Evolutionary conservation across 2,329 filamentous ascomycete genomes (phyloP).

Genomic region (Pseudocercospora ulei): DNA sequence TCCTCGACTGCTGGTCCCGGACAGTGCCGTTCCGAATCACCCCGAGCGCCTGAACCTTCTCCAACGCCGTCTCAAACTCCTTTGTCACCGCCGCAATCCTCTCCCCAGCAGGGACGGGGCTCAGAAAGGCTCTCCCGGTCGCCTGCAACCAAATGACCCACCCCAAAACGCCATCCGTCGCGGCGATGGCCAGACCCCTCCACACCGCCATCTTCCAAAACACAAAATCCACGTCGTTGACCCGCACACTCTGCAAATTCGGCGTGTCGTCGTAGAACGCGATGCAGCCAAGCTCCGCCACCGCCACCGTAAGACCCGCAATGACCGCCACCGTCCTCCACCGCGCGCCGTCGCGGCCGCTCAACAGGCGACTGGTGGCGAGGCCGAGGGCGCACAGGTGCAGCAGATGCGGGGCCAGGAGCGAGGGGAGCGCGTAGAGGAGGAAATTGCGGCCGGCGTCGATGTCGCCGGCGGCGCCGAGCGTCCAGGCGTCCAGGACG

Average conservation of each 20-base stretch:
- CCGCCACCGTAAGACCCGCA: slow-evolving; percentile 49
- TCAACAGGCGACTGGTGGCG: slow-evolving; percentile 59
- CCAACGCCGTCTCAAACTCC: slow-evolving; percentile 50
- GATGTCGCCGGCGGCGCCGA: slow-evolving; percentile 47
- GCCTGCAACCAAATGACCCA: slow-evolving; percentile 62
- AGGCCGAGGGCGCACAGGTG: slow-evolving; percentile 65
- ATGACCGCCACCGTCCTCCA: slow-evolving; percentile 67
- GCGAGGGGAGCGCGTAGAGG: slow-evolving; percentile 65
- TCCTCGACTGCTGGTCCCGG: slow-evolving; percentile 61
- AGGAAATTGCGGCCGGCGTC: slow-evolving; percentile 56
- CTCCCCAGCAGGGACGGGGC: slow-evolving; percentile 52
- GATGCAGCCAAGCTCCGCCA: slow-evolving; percentile 57
- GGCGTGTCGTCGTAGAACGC: slow-evolving; percentile 54
- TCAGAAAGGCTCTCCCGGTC: slow-evolving; percentile 68
- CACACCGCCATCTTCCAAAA: slow-evolving; percentile 59
- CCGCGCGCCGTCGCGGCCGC: slow-evolving; percentile 52
- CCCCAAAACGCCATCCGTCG: slow-evolving; percentile 55
- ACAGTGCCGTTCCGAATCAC: slow-evolving; percentile 72
- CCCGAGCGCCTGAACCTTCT: slow-evolving; percentile 61
- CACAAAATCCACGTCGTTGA: slow-evolving; percentile 56
- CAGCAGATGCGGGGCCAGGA: slow-evolving; percentile 66
- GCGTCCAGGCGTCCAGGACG: slow-evolving; percentile 60
- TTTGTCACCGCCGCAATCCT: slow-evolving; percentile 54
- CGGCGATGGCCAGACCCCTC: slow-evolving; percentile 55
- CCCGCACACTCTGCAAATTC: slow-evolving; percentile 53